These are phyloP conservation scores for Globisporangium uncinulatum DNA, from an alignment of 352 stramenopile species.

Conservation along the genomic window DNA sequence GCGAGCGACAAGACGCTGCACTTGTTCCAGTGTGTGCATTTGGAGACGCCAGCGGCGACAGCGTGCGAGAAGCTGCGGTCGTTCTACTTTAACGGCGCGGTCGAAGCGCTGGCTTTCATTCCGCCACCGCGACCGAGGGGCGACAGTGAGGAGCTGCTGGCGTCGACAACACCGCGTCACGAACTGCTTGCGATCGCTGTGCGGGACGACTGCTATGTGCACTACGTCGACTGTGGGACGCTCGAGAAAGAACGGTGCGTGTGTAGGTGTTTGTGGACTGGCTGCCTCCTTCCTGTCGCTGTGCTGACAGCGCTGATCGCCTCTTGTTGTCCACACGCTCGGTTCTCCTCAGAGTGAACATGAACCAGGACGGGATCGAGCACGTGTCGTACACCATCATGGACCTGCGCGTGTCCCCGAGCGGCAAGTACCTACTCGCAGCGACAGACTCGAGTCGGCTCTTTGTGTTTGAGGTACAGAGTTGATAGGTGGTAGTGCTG, in stretches of 20 bases:
- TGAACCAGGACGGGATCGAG: constrained; percentile 83
- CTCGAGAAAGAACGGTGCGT: constrained; percentile 75
- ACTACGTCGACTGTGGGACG: constrained; percentile 75
- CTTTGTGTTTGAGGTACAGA: constrained; percentile 55
- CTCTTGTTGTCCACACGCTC: not conserved
- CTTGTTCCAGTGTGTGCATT: constrained; percentile 44
- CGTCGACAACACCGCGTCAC: constrained; percentile 1
- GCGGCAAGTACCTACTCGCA: constrained; percentile 70
- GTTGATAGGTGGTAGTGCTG: too few relatives aligned
- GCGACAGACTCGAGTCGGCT: constrained; percentile 79
- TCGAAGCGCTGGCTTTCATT: constrained; percentile 61
- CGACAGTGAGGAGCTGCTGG: not conserved
- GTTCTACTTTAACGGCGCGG: constrained; percentile 83
- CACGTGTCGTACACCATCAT: constrained; percentile 88
- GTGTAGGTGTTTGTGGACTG: not conserved
- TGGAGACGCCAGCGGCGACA: constrained; percentile 6
- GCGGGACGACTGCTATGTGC: constrained; percentile 79
- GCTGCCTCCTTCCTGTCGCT: not conserved
- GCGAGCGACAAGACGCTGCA: constrained; percentile 74
- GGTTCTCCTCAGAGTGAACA: constrained; percentile 54
- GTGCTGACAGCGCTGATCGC: not conserved
- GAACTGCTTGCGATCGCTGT: constrained; percentile 63
- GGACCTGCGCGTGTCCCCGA: constrained; percentile 68
- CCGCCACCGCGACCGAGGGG: constrained; percentile 17
- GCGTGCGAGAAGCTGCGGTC: constrained; percentile 63